Evolutionary conservation across 257 asterid species (phyloP).

Genomic region (Nicotiana noctiflora): DNA sequence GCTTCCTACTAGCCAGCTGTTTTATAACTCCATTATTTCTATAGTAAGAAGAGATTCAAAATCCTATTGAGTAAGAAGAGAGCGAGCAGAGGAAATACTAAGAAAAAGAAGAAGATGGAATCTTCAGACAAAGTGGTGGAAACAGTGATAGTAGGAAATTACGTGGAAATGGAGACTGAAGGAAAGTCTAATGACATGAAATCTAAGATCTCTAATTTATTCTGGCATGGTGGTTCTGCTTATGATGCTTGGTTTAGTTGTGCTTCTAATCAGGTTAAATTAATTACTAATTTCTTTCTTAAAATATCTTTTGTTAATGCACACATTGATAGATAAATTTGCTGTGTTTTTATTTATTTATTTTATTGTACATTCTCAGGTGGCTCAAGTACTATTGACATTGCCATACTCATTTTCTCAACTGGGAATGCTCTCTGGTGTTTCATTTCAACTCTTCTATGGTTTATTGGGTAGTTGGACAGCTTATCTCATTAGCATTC

Average conservation of each 20-base stretch:
- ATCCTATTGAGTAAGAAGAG: neutral
- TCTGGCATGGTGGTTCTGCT: constrained; percentile 95
- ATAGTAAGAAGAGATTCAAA: neutral
- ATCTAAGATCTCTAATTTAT: constrained; percentile 46
- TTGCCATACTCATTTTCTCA: constrained; percentile 89
- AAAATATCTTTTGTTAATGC: neutral
- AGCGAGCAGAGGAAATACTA: neutral
- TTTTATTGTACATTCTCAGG: constrained; percentile 27
- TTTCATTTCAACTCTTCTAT: constrained; percentile 67
- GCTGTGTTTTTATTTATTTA: too few species aligned
- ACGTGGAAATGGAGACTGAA: constrained; percentile 70
- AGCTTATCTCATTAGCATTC: constrained; percentile 72
- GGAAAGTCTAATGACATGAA: constrained; percentile 43
- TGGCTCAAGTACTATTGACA: constrained; percentile 83
- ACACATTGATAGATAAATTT: neutral
- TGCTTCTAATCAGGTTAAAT: constrained; percentile 65
- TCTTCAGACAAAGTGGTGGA: constrained; percentile 68
- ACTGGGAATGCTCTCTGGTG: constrained; percentile 81
- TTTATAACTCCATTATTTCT: constrained; percentile 19
- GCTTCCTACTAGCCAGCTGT: constrained; percentile 11
- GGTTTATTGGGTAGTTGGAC: constrained; percentile 91
- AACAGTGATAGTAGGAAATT: constrained; percentile 56
- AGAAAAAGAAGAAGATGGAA: constrained; percentile 22
- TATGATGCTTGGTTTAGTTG: constrained; percentile 98
- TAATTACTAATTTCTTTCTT: neutral